Conservation (phyloP, 768 basidiomycete genomes). For the Tulasnella sp. region DNA sequence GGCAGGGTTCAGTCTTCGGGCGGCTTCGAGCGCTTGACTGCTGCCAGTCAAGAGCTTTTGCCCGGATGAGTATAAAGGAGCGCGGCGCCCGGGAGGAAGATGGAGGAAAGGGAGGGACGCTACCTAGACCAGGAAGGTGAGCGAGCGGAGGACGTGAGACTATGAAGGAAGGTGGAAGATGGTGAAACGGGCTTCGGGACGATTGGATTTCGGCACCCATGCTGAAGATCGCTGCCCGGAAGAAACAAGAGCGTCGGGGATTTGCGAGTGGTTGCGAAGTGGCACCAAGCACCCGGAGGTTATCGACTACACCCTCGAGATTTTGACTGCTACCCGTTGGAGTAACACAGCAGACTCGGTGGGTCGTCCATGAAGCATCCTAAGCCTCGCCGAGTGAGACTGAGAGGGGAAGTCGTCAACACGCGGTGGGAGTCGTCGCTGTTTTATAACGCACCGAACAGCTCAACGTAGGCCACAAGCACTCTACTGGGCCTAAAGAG, state of each 20-base stretch:
- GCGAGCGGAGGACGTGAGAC: background rate
- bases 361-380: background rate
- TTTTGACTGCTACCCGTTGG: background rate
- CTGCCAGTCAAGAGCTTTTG: background rate
- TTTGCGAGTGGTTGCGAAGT: background rate
- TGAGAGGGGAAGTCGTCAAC: background rate
- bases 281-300: background rate
- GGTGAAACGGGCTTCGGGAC: background rate
- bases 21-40: background rate
- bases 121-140: background rate
- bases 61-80: background rate
- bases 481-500: background rate
- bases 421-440: background rate
- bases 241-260: background rate
- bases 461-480: background rate
- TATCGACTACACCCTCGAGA: background rate
- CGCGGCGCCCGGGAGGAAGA: background rate
- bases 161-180: background rate
- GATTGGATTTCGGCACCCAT: background rate
- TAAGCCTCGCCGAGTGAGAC: background rate
- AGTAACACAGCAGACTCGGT: background rate
- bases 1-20: background rate
- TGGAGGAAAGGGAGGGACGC: background rate
- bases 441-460: background rate
- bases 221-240: slow-evolving; percentile 4